Base-by-base conservation (phyloP, 2,329 filamentous ascomycete species). In the Trichoderma cornu-damae region DNA sequence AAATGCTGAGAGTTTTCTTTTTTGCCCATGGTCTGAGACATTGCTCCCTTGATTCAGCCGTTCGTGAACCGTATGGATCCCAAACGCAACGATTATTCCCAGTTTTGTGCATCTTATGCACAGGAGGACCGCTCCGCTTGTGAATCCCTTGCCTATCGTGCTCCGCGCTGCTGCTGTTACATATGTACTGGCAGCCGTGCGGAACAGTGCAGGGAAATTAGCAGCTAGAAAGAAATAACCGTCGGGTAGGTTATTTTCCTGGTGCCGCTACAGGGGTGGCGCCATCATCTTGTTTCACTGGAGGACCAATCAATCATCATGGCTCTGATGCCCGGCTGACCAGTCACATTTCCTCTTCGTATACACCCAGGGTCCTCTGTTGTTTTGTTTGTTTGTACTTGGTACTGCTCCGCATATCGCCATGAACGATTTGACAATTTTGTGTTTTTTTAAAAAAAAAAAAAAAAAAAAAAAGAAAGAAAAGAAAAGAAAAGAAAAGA, bases 31-130 rank as follows among this genome's bases (percentile, higher is more conserved):
- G 24, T 46, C 55, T 52, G 55, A 58, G 42, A 58, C 55, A 52
- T 37, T 46, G 30, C 14, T 58, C 47, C 55, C 55, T 58, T 44
- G 47, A 20, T 18, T 51, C 40, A 54, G 52, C 52, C 34, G 30
- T 35, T 18, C 22, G 14, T 28, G 32, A 42, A 42, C 30, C 22
- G 26, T 32, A 32, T 14, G 49, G 8, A 5, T 18, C 5, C 26
- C 26, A n/a, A 47, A 16, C 18, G 28, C 18, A 16, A 20, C 26
- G 44, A 9, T 24, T 22, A 11, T 55, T 28, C 32, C 24, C 12
- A 51, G n/a, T 37, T 55, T 6, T 47, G 24, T 22, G 38, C 16
- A 12, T 18, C 35, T 38, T 37, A 14, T 30, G 32, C 49, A 11
- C 26, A 20, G 18, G 32, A 55, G 52, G 38, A n/a, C n/a, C n/a